Evolutionary conservation across 805 yeast genomes (phyloP).

Genomic region (Myxozyma lipomycoides): DNA sequence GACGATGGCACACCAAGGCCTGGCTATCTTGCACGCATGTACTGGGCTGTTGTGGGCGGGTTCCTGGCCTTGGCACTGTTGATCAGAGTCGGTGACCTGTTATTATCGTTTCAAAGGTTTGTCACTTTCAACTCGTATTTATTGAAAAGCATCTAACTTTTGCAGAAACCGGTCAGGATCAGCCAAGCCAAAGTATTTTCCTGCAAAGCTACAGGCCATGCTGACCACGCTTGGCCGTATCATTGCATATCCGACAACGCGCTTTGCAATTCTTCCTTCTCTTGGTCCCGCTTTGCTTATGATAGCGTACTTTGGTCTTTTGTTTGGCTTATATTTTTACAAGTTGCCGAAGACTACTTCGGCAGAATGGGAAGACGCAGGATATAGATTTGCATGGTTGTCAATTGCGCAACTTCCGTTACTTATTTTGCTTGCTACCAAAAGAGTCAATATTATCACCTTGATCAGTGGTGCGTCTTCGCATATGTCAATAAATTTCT

Average conservation of each 20-base stretch:
- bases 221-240: slow-evolving; percentile 14
- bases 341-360: slow-evolving; percentile 5
- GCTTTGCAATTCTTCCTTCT: slow-evolving; percentile 14
- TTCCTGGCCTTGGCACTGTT: slow-evolving; percentile 21
- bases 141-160: neutral
- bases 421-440: slow-evolving; percentile 28
- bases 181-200: slow-evolving; percentile 8
- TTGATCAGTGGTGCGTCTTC: slow-evolving; percentile 29
- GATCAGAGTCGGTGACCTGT: slow-evolving; percentile 7
- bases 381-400: slow-evolving; percentile 32
- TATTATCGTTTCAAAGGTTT: slow-evolving; percentile 10
- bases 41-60: slow-evolving; percentile 31
- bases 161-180: slow-evolving; percentile 7
- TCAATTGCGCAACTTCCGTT: slow-evolving; percentile 33
- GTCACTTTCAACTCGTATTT: neutral
- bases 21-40: slow-evolving; percentile 30
- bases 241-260: slow-evolving; percentile 11
- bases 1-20: slow-evolving; percentile 31
- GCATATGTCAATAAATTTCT: slow-evolving; percentile 28
- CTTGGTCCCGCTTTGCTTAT: slow-evolving; percentile 14
- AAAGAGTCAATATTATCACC: slow-evolving; percentile 25
- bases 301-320: slow-evolving; percentile 20
- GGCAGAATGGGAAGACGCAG: slow-evolving; percentile 28
- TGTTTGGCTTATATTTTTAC: slow-evolving; percentile 29
- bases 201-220: slow-evolving; percentile 8